Base-by-base conservation (phyloP, 163 green algal genomes). In the Picocystis sp. region DNA sequence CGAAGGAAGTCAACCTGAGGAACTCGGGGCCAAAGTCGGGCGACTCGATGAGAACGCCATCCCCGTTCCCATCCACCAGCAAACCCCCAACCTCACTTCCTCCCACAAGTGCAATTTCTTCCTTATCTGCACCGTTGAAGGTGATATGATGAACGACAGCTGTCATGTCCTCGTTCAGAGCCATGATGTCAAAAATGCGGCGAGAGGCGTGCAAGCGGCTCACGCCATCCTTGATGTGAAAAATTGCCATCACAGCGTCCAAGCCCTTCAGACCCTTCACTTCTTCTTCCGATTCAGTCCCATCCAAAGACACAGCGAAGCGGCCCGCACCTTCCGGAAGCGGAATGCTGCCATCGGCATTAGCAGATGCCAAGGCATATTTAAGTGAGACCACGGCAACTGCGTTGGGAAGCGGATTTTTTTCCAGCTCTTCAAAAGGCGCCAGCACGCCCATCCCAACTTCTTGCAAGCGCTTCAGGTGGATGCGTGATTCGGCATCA, bases 51-150 rank as follows among this genome's bases (percentile, higher is more conserved):
- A 92, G 47, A 2, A 92, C 74, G 14, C 91, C 90, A 55, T 99
- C 91, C 22, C 91, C 91, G 34, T 92, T 72, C 29, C 90, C 91
- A 60, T 99, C 91, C 25, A 93, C 80, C 60, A 97, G 76, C 53
- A 94, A 67, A 3, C 76, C 84, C 19, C 89, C 89, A 3, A 92
- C 66, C 64, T 83, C 71, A 9, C 66, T 71, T 50, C 86, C 87
- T 1, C 66, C 73, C 15, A 63, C 70, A 53, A 97, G 83, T 23
- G 92, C 75, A 3, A 94, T 71, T 49, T 89, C 75, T 44, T 93
- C 82, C 2, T 80, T 70, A 47, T 53, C 50, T 14, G 48, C 47
- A 15, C 15, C 60, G 2, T 63, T 33, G 66, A 92, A 93, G 45
- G 45, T 43, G 22, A 86, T 73, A 66, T 91, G 76, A 73, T 98